Percentiles rank a stretch among this genome's conserved stretches.
Evolutionary conservation across 768 basidiomycete species (phyloP).

Genomic region (Sarcomyxa edulis): DNA sequence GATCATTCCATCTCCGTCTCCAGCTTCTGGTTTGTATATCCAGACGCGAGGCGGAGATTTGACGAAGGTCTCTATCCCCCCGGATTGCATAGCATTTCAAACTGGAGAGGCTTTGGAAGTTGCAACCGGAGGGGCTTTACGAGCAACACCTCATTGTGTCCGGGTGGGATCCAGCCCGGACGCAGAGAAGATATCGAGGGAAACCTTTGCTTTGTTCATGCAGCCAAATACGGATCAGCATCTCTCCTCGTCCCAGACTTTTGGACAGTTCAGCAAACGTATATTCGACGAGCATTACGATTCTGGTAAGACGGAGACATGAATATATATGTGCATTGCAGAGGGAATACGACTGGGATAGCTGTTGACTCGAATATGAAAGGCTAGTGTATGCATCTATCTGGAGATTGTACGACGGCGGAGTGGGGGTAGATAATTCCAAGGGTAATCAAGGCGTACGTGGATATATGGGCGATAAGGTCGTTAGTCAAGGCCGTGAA

Average conservation of each 20-base stretch:
- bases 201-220: conserved; percentile 89
- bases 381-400: too few relatives aligned
- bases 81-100: conserved; percentile 87
- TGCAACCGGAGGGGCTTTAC: conserved; percentile 73
- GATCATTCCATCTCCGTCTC: conserved; percentile 61
- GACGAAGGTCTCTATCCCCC: conserved; percentile 82
- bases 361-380: conserved; percentile 2
- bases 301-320: too few relatives aligned
- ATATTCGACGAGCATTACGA: conserved; percentile 61
- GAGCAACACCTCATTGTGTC: conserved; percentile 95
- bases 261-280: conserved; percentile 85
- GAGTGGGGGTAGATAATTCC: background rate
- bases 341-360: conserved; percentile 5
- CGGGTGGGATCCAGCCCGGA: conserved; percentile 53
- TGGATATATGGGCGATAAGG: too few relatives aligned
- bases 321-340: conserved; percentile 18
- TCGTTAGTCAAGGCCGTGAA: too few relatives aligned
- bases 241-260: conserved; percentile 68
- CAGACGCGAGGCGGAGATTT: conserved; percentile 75
- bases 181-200: conserved; percentile 56
- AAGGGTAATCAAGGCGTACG: background rate
- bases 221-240: conserved; percentile 80
- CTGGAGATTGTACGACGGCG: too few relatives aligned
- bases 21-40: conserved; percentile 86
- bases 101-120: conserved; percentile 95